Percentiles rank a stretch among this genome's conserved stretches.
Evolutionary conservation across 1,284 basidiomycete species (phyloP).

Genomic region (Apiotrichum akiyoshidainum): DNA sequence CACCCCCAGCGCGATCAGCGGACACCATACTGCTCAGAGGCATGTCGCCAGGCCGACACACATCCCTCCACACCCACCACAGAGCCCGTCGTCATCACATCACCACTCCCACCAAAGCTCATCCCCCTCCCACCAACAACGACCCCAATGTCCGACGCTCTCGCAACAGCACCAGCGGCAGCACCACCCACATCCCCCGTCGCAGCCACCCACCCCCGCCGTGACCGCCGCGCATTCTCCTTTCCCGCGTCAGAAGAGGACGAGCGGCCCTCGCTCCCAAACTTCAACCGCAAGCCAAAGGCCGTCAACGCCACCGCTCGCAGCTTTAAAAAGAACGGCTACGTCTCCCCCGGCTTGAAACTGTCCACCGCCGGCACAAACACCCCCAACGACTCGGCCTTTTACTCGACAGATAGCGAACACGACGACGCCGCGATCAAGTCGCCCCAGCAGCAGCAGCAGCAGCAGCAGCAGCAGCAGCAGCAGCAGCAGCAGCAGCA

Average conservation of each 20-base stretch:
- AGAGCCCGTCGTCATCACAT: conserved; percentile 25
- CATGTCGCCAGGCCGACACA: conserved; percentile 34
- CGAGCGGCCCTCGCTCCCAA: conserved; percentile 9
- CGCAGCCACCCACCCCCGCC: not conserved
- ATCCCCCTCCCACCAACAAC: conserved; percentile 1
- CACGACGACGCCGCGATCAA: conserved; percentile 18
- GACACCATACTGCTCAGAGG: conserved; percentile 42
- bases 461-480: too few relatives aligned
- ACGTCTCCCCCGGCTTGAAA: conserved; percentile 18
- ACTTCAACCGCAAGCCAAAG: conserved; percentile 36
- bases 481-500: too few relatives aligned
- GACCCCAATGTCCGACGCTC: too few relatives aligned
- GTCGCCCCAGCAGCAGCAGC: too few relatives aligned
- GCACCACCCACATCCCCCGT: not conserved
- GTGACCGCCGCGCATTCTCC: conserved; percentile 46
- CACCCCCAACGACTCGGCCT: conserved; percentile 40
- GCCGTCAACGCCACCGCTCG: conserved; percentile 14
- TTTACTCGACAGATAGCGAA: conserved; percentile 43
- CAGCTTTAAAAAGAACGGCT: conserved; percentile 8
- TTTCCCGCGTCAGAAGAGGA: conserved; percentile 34
- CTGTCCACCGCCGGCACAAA: conserved; percentile 37
- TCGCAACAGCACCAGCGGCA: too few relatives aligned
- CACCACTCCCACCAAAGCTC: conserved; percentile 25
- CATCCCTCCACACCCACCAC: conserved; percentile 10
- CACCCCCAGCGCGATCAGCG: conserved; percentile 36